Evolutionary conservation across 1,284 basidiomycete genomes (phyloP), one percentile per base, ranked within the genome.

Genomic region (Butyriboletus appendiculatus): DNA sequence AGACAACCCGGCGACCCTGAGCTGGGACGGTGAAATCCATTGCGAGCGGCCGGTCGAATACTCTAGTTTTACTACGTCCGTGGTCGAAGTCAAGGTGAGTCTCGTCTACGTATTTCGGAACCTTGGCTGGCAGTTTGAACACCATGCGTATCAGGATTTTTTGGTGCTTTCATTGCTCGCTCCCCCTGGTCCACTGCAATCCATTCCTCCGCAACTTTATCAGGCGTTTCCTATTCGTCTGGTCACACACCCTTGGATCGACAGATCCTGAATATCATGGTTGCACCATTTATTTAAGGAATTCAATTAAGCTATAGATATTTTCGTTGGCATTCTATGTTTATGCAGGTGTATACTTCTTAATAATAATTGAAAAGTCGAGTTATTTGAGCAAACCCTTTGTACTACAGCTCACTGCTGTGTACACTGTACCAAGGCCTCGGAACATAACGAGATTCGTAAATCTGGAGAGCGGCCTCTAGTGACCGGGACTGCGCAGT

Each of bases 161-260:
- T 72, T 87, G 42, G 72, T 78, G 7, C 62, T 85, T 16, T 69
- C 72, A 2, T 53, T 69, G 39, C 48, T 84, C 55, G 62, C 40
- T 57, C 60, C 43, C 22, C 69, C 45, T 59, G 65, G 51, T 16
- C 62, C 56, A 34, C 48, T 60, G 57, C 65, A 47, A 72, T 20
- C 68, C 64, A 45, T 71, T 72, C 53, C 57, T 61, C 30, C 63
- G 63, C 62, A 69, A 55, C 33, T 77, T n/a, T 75, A 77, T 58
- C 63, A 77, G 28, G 64, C 71, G 15, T 70, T 82, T 45, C 77
- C 81, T 10, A 76, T 83, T 24, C 74, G 75, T 51, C 58, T 84
- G 34, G 80, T 81, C 11, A 81, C 79, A 5, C 80, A 84, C 35
- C 70, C 80, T 4, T 81, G 74, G 64, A 50, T 66, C 40, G 78